Evolutionary conservation across 2,329 filamentous ascomycete genomes (phyloP).

Genomic region (Trichophyton equinum): DNA sequence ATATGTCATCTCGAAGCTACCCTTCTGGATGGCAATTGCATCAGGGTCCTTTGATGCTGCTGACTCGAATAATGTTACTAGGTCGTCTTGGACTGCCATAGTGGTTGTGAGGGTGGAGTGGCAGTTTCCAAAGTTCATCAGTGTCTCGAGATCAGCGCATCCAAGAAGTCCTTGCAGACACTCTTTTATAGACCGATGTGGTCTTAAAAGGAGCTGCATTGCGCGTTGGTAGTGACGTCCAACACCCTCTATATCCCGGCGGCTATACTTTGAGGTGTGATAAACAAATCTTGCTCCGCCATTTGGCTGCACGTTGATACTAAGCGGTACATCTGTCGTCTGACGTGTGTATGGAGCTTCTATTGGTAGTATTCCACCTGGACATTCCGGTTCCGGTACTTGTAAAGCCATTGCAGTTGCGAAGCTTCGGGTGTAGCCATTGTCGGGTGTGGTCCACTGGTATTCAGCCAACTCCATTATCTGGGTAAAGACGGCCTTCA

Average conservation of each 20-base stretch:
- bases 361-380: neutral
- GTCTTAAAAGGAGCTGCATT: neutral
- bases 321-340: neutral
- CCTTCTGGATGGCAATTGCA: neutral
- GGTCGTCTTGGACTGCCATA: neutral
- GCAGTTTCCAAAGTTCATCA: neutral
- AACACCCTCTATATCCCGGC: neutral
- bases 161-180: neutral
- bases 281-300: neutral
- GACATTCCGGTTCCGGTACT: neutral
- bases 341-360: slow-evolving; percentile 10
- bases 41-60: neutral
- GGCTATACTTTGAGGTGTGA: neutral
- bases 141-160: neutral
- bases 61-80: slow-evolving; percentile 1
- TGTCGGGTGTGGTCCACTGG: slow-evolving; percentile 19
- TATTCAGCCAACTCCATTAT: slow-evolving; percentile 45
- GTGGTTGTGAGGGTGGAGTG: neutral
- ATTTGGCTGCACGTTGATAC: neutral
- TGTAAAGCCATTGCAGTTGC: neutral
- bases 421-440: slow-evolving; percentile 4
- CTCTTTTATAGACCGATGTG: neutral
- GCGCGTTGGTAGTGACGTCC: neutral
- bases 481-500: slow-evolving; percentile 42
- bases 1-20: neutral